Evolutionary conservation across 805 yeast genomes (phyloP), one percentile per base, ranked within the genome.

Genomic region (Lipomyces japonicus): DNA sequence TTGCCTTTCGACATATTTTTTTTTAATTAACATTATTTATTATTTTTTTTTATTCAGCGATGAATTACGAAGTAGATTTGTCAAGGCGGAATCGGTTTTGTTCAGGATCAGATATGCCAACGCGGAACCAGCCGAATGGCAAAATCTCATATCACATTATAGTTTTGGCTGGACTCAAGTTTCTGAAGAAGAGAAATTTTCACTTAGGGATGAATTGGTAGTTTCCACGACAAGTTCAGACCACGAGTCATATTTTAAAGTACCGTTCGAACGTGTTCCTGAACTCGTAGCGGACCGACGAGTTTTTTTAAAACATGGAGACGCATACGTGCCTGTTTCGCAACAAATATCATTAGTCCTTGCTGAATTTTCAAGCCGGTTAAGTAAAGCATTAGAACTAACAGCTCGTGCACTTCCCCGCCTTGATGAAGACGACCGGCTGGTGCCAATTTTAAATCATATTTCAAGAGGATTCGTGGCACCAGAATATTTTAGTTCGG

Each of bases 381-480:
- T 90, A 46, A 64, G 66, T 2, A 64, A 67, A 16, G 78, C 80
- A 19, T 71, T 93, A 57, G 68, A 80, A 21, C 69, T 74, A 41
- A 86, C 97, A 0, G 81, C 88, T 60, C 85, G 84, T 63, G 77
- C 85, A 19, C 70, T 89, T 47, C 95, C 96, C 4, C 75, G 90
- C 9, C 71, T 91, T 48, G 96, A 89, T 63, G 97, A 91, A 70
- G 96, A 89, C 63, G 95, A 89, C 64, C 74, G 99, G 50, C 69
- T 93, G 39, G 70, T 89, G 44, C 97, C 97, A 0, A 80, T 93
- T 25, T 72, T 93, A 55, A 80, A 81, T 61, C 89, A 90, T 62
- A 68, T 93, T 41, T 80, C 95, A 0, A 75, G 78, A 26, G 88
- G 88, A 10, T 85, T 84, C 61, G 42, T 59, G 16, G 70, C 82